Evolutionary conservation across 768 basidiomycete species (phyloP), one percentile per base, ranked within the genome.

Genomic region (Calvatia gigantea): DNA sequence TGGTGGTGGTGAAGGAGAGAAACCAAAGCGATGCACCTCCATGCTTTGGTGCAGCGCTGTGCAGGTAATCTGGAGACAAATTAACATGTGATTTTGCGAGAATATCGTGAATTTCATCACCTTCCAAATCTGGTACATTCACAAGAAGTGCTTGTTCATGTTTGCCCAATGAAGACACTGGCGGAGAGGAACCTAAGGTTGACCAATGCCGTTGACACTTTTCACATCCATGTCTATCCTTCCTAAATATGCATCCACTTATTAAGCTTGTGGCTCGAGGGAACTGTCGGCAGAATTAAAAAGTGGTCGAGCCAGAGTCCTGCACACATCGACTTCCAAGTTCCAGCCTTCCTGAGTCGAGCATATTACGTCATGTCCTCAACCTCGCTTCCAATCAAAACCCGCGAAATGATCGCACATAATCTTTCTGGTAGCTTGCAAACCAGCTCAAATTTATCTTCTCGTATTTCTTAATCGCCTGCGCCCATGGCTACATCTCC

Each of bases 401-500:
- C n/a, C n/a, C 41, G 41, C 21, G 35, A 42, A 42, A 14, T 42
- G 11, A 42, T 25, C 23, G 21, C n/a, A n/a, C n/a, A n/a, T n/a
- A n/a, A n/a, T n/a, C n/a, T n/a, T n/a, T n/a, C n/a, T 11, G 12
- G 3, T 11, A 23, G 19, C 21, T 42, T 19, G 21, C 11, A 23
- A 7, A 42, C 21, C 12, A 3, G 17, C 41, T 21, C 19, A 41
- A 41, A 41, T 31, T 31, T 21, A 23, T 31, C 23, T 33, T 17
- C n/a, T 23, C 4, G 11, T 25, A 5, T 31, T 25, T 31, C 31
- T 11, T 19, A 28, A 53, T 53, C 43, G 45, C 25, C 12, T 45
- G 38, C 39, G 17, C 58, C 48, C 45, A 57, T 59, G 51, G 66
- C 69, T 64, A 61, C 67, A 38, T 59, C 74, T 39, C 27, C 43